Base-by-base conservation (phyloP, 306 rosid genomes). In the Fragaria ananassa region DNA sequence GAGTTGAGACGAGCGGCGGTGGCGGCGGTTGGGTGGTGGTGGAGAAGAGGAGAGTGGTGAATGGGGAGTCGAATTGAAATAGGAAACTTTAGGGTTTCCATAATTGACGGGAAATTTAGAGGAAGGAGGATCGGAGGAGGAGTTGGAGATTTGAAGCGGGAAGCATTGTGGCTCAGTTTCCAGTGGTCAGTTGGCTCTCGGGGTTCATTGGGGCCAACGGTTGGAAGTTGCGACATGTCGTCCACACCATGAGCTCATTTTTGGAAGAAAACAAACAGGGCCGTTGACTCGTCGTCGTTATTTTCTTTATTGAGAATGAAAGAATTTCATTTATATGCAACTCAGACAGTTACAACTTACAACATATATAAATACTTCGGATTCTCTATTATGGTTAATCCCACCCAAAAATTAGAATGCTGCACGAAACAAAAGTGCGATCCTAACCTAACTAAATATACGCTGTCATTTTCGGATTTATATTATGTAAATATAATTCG, bases 31-130 rank as follows among this genome's bases (percentile, higher is more conserved):
- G 21, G 64, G 75, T 65, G 73, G 74, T 71, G 83, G 71, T 31
- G 41, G 37, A 66, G 79, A 12, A 68, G 72, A 7, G 83, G 87
- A n/a, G 84, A 76, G 61, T 79, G 86, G 57, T 78, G 74, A 53
- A 75, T 84, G 79, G 76, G 63, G 44, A 86, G 49, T 51, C 82
- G 70, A 66, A 81, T 83, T 68, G 89, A 69, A 29, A 81, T 80
- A 25, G 89, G 73, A 46, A 75, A 74, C 50, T 23, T 63, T 31
- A 86, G 46, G 45, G 89, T 35, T 77, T 92, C 97, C 96, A 90
- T 90, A 15, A 7, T 11, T 44, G 3, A 41, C 0, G 34, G 72
- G n/a, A 15, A 10, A 25, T 2, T 23, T 14, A 23, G 21, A 19
- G 70, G 47, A 8, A 18, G 47, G 6, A 35, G 6, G 70, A 19